Evolutionary conservation across 208 protist genomes (phyloP).

Genomic region (Leptomonas pyrrhocoris): DNA sequence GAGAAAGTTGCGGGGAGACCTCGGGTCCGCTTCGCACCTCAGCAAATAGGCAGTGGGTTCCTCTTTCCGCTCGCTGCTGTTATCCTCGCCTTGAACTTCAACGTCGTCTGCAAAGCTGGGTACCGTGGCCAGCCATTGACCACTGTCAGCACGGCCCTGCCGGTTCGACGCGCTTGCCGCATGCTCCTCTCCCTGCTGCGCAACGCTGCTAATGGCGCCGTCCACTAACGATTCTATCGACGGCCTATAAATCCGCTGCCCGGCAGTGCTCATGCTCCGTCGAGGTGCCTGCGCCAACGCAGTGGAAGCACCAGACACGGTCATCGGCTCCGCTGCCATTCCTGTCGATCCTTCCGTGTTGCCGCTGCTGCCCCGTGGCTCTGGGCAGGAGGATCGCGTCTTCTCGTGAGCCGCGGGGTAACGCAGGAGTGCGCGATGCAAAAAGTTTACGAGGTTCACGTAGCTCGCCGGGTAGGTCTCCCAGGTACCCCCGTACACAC

Average conservation of each 20-base stretch:
- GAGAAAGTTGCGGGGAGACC: slow-evolving; percentile 26
- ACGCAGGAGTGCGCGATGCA: slow-evolving; percentile 25
- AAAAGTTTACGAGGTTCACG: slow-evolving; percentile 24
- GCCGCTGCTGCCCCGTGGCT: too few relatives aligned
- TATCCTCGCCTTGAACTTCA: not conserved
- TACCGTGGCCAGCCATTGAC: not conserved
- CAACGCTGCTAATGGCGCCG: not conserved
- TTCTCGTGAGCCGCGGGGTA: not conserved
- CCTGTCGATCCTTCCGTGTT: not conserved
- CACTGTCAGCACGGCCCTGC: too few relatives aligned
- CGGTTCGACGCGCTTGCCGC: too few relatives aligned
- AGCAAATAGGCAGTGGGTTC: slow-evolving; percentile 13
- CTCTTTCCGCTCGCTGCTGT: not conserved
- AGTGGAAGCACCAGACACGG: too few relatives aligned
- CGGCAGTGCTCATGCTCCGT: too few relatives aligned
- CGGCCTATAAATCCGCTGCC: not conserved
- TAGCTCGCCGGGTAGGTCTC: slow-evolving; percentile 24
- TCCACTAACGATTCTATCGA: slow-evolving; percentile 13
- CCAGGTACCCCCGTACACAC: slow-evolving; percentile 23
- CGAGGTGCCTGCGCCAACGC: too few relatives aligned
- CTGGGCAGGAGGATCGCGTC: too few relatives aligned
- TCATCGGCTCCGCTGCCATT: not conserved
- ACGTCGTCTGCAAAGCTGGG: slow-evolving; percentile 2
- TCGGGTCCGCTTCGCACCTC: slow-evolving; percentile 18
- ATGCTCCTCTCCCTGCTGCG: not conserved